phyloP scores from a whole-genome alignment of 2,329 filamentous ascomycete genomes.

The Ceratocystis smalleyi region DNA sequence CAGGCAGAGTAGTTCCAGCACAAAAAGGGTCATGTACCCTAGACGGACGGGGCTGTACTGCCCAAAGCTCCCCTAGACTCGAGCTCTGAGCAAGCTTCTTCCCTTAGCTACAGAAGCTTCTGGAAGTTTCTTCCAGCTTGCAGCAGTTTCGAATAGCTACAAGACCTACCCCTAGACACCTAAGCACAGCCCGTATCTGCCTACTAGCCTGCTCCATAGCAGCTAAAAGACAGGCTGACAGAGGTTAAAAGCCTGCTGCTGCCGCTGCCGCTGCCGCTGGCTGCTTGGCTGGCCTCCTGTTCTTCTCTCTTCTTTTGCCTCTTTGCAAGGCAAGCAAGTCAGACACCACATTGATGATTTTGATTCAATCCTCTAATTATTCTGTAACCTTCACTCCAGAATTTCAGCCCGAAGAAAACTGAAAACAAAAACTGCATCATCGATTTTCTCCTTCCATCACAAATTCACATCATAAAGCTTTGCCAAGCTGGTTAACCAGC shows the following conservation, averaged over 20 bases:
- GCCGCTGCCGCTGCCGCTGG: too few relatives aligned
- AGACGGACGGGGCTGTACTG: background rate
- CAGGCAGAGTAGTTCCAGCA: too few relatives aligned
- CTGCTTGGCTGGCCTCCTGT: too few relatives aligned
- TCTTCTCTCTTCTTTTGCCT: too few relatives aligned
- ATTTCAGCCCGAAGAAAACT: background rate
- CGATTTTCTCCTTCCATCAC: background rate
- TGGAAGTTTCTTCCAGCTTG: slow-evolving; percentile 4
- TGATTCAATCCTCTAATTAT: background rate
- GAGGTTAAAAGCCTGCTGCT: too few relatives aligned
- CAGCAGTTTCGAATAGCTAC: background rate
- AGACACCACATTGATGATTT: background rate
- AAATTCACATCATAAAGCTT: background rate
- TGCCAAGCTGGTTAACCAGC: background rate
- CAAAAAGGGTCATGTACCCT: background rate
- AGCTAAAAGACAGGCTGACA: too few relatives aligned
- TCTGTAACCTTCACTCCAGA: background rate
- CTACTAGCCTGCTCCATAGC: too few relatives aligned
- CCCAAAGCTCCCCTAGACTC: background rate
- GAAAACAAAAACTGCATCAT: too few relatives aligned
- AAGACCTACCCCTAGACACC: background rate
- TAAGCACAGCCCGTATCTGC: too few relatives aligned
- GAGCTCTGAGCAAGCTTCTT: too few relatives aligned
- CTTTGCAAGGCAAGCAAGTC: background rate
- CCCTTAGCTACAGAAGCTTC: slow-evolving; percentile 7